These are phyloP conservation scores for Nicotiana attenuata DNA, from an alignment of 257 asterid species.

Conservation along the genomic window DNA sequence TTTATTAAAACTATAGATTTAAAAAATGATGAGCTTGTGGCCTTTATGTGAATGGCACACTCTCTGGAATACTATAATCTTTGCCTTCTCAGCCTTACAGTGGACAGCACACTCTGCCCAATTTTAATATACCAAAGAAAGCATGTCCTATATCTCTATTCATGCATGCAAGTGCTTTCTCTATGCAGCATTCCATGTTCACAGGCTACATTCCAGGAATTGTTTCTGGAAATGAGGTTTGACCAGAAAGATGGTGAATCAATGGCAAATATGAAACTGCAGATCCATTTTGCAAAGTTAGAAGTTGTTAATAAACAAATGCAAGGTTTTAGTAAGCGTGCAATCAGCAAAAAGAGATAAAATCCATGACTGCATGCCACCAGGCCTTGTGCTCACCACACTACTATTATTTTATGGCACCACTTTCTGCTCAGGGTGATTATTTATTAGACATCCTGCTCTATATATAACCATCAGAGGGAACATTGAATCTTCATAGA, in stretches of 20 bases:
- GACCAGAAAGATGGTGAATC: background rate
- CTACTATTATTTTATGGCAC: constrained; percentile 4
- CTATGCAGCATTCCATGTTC: constrained; percentile 25
- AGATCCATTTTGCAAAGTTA: constrained; percentile 6
- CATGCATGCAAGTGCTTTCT: constrained; percentile 26
- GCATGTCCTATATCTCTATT: background rate
- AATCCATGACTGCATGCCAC: constrained; percentile 11
- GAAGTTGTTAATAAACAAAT: constrained; percentile 4
- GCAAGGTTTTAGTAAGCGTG: background rate
- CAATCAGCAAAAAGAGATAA: background rate
- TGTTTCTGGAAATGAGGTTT: background rate
- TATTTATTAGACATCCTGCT: background rate
- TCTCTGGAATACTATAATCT: constrained; percentile 24
- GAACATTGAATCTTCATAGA: constrained; percentile 4
- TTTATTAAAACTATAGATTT: background rate
- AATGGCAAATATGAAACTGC: background rate
- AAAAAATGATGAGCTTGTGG: background rate
- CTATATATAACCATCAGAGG: constrained; percentile 36
- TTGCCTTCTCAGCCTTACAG: constrained; percentile 14
- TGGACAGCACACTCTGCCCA: constrained; percentile 54
- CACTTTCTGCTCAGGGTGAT: background rate
- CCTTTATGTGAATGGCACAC: constrained; percentile 33
- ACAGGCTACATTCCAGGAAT: background rate
- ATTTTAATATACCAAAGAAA: constrained; percentile 16
- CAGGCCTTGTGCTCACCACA: constrained; percentile 32